Conservation (phyloP, 2,329 filamentous ascomycete genomes). For the Verticillium nonalfalfae region DNA sequence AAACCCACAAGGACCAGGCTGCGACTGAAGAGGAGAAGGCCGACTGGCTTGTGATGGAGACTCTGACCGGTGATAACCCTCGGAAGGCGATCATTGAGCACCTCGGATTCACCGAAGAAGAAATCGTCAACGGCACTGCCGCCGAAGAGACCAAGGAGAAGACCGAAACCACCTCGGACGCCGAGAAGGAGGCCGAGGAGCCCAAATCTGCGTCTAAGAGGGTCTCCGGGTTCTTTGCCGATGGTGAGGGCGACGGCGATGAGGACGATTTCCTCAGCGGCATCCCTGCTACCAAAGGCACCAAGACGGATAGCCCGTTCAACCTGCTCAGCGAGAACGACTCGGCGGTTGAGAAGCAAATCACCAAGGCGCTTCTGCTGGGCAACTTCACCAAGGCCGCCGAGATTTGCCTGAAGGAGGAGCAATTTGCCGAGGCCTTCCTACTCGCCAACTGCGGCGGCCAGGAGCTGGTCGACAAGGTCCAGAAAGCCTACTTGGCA, state of each 20-base stretch:
- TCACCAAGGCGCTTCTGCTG: constrained; percentile 82
- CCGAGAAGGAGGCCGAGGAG: constrained; percentile 21
- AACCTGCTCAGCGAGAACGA: constrained; percentile 81
- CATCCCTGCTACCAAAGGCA: constrained; percentile 80
- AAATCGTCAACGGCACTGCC: constrained; percentile 42
- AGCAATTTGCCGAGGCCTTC: constrained; percentile 91
- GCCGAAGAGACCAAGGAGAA: constrained; percentile 18
- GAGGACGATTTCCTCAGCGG: constrained; percentile 80
- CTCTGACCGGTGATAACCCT: constrained; percentile 78
- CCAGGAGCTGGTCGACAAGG: constrained; percentile 88
- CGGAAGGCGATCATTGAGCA: constrained; percentile 81
- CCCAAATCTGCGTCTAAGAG: constrained; percentile 54
- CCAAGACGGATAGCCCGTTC: constrained; percentile 92
- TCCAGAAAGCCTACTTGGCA: constrained; percentile 84
- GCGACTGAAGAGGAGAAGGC: constrained; percentile 87
- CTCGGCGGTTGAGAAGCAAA: constrained; percentile 73
- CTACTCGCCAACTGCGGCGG: constrained; percentile 97
- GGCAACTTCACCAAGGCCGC: constrained; percentile 88
- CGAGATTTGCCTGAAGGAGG: constrained; percentile 80
- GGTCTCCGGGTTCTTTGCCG: constrained; percentile 73
- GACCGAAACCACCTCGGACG: constrained; percentile 14
- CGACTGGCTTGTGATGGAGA: constrained; percentile 93
- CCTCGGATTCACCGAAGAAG: constrained; percentile 73
- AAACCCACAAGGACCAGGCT: constrained; percentile 67
- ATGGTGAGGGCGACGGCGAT: constrained; percentile 57